phyloP scores from a whole-genome alignment of 2,329 filamentous ascomycete genomes.

The Phaeosphaeriaceae sp. region DNA sequence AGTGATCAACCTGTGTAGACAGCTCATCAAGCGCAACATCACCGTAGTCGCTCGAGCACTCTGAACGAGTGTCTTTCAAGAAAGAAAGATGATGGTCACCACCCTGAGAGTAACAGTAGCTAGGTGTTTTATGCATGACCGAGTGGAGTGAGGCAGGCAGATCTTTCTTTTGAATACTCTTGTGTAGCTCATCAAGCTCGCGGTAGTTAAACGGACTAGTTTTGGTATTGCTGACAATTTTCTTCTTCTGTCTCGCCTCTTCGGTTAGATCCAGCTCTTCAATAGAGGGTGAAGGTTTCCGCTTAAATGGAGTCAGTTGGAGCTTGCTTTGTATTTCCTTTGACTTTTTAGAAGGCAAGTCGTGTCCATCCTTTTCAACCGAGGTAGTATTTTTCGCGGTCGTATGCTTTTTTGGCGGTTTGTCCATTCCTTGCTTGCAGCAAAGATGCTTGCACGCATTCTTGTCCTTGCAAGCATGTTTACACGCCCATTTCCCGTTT shows the following conservation, averaged over 20 bases:
- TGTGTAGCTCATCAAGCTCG: constrained; percentile 34
- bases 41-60: constrained; percentile 38
- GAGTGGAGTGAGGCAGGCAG: constrained; percentile 26
- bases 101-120: constrained; percentile 33
- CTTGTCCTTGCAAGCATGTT: constrained; percentile 71
- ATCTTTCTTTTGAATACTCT: constrained; percentile 28
- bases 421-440: constrained; percentile 73
- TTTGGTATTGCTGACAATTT: constrained; percentile 20
- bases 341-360: constrained; percentile 5
- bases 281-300: constrained; percentile 26
- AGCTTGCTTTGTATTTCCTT: constrained; percentile 38
- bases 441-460: constrained; percentile 72
- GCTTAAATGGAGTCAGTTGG: constrained; percentile 33
- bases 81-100: constrained; percentile 33
- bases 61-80: constrained; percentile 9
- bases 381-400: constrained; percentile 29
- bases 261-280: constrained; percentile 44
- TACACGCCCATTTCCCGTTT: constrained; percentile 78
- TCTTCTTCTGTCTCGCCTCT: constrained; percentile 31
- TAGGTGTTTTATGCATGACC: constrained; percentile 35
- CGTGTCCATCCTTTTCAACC: constrained; percentile 5
- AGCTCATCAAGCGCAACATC: constrained; percentile 27
- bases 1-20: constrained; percentile 1
- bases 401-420: constrained; percentile 58
- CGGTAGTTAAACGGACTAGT: constrained; percentile 27